Conservation (phyloP, 495 filamentous ascomycete species). For the Aspergillus affinis region DNA sequence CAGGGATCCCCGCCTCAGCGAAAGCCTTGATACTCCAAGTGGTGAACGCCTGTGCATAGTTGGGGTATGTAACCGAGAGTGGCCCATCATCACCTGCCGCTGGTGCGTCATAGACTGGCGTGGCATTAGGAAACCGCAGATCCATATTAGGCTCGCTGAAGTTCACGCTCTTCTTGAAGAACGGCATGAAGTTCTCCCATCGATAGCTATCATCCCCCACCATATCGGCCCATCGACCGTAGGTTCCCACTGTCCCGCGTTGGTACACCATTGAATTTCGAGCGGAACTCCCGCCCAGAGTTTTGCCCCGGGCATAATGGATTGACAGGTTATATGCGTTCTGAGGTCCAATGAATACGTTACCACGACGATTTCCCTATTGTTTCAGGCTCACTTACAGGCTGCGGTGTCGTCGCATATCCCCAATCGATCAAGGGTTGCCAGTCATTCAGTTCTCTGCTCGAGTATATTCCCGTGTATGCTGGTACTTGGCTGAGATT, state of each 20-base stretch:
- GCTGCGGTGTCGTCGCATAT: conserved; percentile 36
- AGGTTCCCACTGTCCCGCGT: conserved; percentile 30
- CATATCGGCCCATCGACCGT: conserved; percentile 49
- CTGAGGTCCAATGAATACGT: neutral
- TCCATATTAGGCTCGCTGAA: conserved; percentile 43
- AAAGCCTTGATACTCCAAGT: conserved; percentile 31
- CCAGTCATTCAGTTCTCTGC: conserved; percentile 18
- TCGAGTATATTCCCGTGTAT: conserved; percentile 23
- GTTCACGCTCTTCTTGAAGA: conserved; percentile 44
- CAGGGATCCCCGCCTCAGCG: conserved; percentile 32
- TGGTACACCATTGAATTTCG: conserved; percentile 42
- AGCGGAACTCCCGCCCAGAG: conserved; percentile 43
- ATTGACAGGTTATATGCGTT: conserved; percentile 7
- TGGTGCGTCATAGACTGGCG: conserved; percentile 37
- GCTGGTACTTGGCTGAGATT: conserved; percentile 46
- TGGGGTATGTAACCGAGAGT: conserved; percentile 40
- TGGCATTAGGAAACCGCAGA: conserved; percentile 25
- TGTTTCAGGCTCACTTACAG: conserved; percentile 14
- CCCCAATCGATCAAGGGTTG: conserved; percentile 44
- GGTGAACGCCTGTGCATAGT: conserved; percentile 34
- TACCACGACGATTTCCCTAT: neutral
- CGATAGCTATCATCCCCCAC: conserved; percentile 50
- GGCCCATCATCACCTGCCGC: conserved; percentile 25
- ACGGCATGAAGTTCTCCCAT: conserved; percentile 46
- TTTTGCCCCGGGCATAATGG: conserved; percentile 43